A percentile compares a stretch with the other conserved stretches of the same genome.
phyloP scores from a whole-genome alignment of 2,329 filamentous ascomycete genomes.

The Thelonectria blattea region DNA sequence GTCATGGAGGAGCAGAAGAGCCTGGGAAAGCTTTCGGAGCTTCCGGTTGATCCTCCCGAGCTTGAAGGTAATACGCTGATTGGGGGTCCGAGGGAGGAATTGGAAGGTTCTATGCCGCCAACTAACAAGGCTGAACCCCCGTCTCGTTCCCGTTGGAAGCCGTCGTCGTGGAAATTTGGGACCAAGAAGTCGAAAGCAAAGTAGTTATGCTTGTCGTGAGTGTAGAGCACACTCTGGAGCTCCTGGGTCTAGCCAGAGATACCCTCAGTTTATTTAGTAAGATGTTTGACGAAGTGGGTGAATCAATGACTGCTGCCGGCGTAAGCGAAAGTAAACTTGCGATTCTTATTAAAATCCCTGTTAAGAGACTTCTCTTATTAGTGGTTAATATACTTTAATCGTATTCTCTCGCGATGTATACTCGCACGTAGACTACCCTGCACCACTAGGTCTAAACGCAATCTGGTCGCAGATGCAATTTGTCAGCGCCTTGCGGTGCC shows the following conservation, averaged over 20 bases:
- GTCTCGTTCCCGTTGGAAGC: conserved; percentile 27
- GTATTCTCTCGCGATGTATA: too few species aligned
- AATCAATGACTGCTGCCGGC: too few species aligned
- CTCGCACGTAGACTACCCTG: too few species aligned
- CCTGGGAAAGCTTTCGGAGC: conserved; percentile 16
- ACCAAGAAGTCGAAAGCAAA: conserved; percentile 32
- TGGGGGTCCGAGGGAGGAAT: conserved; percentile 11
- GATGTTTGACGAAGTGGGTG: too few species aligned
- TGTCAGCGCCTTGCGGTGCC: too few species aligned
- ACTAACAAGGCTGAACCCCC: conserved; percentile 18
- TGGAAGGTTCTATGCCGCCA: conserved; percentile 9
- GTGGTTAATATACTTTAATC: too few species aligned
- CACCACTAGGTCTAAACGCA: too few species aligned
- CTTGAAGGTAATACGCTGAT: conserved; percentile 23
- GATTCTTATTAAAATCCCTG: too few species aligned
- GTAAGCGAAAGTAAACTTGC: too few species aligned
- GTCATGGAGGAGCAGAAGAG: background rate
- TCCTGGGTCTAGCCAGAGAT: background rate
- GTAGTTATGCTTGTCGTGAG: background rate
- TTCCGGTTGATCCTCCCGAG: conserved; percentile 27
- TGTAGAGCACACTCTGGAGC: background rate
- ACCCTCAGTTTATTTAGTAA: background rate
- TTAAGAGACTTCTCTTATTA: too few species aligned
- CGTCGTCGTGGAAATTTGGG: conserved; percentile 32
- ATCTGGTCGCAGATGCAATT: too few species aligned